Conservation (phyloP, 73 alveolate species). For the Uronychia setigera region DNA sequence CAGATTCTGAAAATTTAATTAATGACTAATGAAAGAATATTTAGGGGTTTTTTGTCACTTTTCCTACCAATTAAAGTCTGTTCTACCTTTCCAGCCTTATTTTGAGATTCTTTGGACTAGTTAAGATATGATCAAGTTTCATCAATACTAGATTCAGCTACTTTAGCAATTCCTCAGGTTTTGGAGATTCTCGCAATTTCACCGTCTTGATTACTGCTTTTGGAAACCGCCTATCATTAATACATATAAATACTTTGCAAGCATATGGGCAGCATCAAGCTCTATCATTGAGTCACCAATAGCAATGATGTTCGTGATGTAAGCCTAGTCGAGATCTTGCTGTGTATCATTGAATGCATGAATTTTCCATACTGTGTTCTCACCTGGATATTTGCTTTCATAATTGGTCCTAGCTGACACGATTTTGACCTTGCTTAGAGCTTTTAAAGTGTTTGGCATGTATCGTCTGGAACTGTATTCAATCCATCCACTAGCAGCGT, state of each 20-base stretch:
- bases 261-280: constrained; percentile 97
- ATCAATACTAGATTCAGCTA: constrained; percentile 92
- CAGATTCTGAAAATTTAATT: constrained; percentile 23
- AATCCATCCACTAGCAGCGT: constrained; percentile 99
- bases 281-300: constrained; percentile 99
- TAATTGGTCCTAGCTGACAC: constrained; percentile 94
- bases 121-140: constrained; percentile 93
- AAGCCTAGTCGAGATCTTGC: constrained; percentile 76
- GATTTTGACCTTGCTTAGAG: constrained; percentile 38
- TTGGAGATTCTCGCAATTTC: constrained; percentile 97
- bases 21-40: not conserved
- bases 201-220: constrained; percentile 97
- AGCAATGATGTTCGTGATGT: constrained; percentile 95
- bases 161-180: constrained; percentile 96
- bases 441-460: constrained; percentile 58
- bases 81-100: constrained; percentile 88
- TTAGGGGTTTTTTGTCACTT: not conserved
- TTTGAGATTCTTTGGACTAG: constrained; percentile 94
- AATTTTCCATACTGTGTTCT: constrained; percentile 86
- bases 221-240: constrained; percentile 36
- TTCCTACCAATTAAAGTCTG: not conserved
- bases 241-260: constrained; percentile 79
- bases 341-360: constrained; percentile 95
- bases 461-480: constrained; percentile 89
- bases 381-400: constrained; percentile 95